These are phyloP conservation scores for Porcisia hertigi DNA, from an alignment of 208 protist species.

Conservation along the genomic window DNA sequence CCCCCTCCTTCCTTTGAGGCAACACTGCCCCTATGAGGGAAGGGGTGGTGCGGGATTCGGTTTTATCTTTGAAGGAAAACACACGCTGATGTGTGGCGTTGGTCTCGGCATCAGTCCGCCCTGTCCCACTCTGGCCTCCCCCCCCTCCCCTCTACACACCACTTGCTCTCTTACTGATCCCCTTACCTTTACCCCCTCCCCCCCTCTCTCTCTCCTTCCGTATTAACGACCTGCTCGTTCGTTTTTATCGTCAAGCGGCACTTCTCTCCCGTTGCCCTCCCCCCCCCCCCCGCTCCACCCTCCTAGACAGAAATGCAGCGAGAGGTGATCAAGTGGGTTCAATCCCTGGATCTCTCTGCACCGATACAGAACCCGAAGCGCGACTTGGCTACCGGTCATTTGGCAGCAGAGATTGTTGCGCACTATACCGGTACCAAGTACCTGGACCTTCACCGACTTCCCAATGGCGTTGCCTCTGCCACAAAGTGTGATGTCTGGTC, in stretches of 20 bases:
- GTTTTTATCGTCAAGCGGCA: too few relatives aligned
- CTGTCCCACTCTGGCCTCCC: too few relatives aligned
- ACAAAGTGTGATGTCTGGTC: conserved; percentile 92
- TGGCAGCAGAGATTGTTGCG: conserved; percentile 93
- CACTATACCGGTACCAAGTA: conserved; percentile 67
- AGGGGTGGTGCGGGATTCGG: too few relatives aligned
- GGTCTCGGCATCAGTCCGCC: too few relatives aligned
- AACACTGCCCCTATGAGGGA: too few relatives aligned
- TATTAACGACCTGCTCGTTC: too few relatives aligned
- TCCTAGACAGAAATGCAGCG: conserved; percentile 57
- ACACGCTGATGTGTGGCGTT: too few relatives aligned
- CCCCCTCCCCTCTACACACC: too few relatives aligned
- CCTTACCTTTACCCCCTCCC: too few relatives aligned
- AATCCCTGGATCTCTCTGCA: conserved; percentile 92
- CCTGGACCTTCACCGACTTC: conserved; percentile 22
- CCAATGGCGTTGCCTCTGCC: conserved; percentile 72
- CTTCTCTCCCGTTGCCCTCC: background rate
- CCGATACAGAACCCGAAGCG: conserved; percentile 90
- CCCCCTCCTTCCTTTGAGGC: too few relatives aligned
- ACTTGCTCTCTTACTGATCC: too few relatives aligned
- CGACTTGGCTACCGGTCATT: conserved; percentile 95
- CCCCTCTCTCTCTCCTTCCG: background rate
- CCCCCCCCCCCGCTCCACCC: background rate
- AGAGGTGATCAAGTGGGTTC: conserved; percentile 96
- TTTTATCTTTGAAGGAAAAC: too few relatives aligned